phyloP scores from a whole-genome alignment of 208 protist genomes.

The Leishmania tropica region DNA sequence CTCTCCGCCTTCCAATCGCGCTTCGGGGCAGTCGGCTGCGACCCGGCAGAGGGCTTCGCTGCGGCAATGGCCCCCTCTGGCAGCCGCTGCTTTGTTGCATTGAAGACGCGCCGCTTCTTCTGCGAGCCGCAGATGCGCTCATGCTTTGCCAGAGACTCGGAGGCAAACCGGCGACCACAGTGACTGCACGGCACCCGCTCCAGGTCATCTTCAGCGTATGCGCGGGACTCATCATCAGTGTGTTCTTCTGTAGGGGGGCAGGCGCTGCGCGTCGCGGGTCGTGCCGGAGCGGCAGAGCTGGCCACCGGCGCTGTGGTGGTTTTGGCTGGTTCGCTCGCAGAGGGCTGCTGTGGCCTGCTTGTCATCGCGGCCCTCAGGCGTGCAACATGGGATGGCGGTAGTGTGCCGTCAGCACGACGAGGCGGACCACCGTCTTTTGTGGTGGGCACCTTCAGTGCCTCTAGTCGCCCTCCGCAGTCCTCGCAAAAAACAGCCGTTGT shows the following conservation, averaged over 20 bases:
- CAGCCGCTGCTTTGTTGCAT: conserved; percentile 65
- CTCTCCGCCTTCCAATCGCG: conserved; percentile 88
- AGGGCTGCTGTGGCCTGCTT: not conserved
- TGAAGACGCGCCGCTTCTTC: conserved; percentile 78
- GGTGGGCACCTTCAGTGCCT: conserved; percentile 7
- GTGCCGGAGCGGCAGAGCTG: not conserved
- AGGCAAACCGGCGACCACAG: conserved; percentile 81
- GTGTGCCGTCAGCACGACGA: not conserved
- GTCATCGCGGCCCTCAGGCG: not conserved
- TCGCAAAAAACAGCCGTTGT: conserved; percentile 67
- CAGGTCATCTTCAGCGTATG: not conserved
- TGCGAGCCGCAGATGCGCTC: conserved; percentile 58
- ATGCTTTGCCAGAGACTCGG: conserved; percentile 72
- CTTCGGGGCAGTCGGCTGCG: conserved; percentile 33
- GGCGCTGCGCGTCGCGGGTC: not conserved
- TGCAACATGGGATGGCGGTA: conserved; percentile 12
- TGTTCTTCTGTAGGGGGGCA: not conserved
- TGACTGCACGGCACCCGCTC: conserved; percentile 59
- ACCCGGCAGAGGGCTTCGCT: not conserved
- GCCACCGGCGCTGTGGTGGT: not conserved
- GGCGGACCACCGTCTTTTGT: conserved; percentile 11
- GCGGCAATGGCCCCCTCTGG: conserved; percentile 24
- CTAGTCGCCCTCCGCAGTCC: conserved; percentile 76
- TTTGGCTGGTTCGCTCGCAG: not conserved
- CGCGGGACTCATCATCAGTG: not conserved